These are phyloP conservation scores for Saccharomycopsis sp. DNA, from an alignment of 805 yeast genomes.

Conservation along the genomic window DNA sequence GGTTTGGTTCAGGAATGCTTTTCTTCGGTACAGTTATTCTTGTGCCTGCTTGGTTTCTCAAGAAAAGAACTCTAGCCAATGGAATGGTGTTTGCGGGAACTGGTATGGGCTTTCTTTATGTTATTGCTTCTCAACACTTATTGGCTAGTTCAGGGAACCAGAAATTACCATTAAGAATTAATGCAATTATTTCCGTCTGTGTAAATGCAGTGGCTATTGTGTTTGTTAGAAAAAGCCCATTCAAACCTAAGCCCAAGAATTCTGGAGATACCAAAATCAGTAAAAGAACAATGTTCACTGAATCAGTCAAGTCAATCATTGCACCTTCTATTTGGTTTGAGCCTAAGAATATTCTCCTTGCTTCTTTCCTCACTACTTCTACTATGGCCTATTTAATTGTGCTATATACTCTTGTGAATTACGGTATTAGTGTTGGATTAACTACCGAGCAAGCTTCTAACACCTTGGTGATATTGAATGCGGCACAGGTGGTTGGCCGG, in stretches of 20 bases:
- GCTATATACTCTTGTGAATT: slow-evolving; percentile 42
- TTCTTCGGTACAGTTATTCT: slow-evolving; percentile 46
- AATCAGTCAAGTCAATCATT: slow-evolving; percentile 32
- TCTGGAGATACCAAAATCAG: slow-evolving; percentile 20
- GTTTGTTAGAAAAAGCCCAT: slow-evolving; percentile 41
- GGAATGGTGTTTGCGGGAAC: slow-evolving; percentile 46
- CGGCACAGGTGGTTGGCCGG: slow-evolving; percentile 44
- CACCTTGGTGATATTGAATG: slow-evolving; percentile 39
- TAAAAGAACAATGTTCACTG: slow-evolving; percentile 21
- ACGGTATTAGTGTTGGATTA: slow-evolving; percentile 42
- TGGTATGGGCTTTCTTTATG: slow-evolving; percentile 42
- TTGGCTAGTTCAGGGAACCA: slow-evolving; percentile 37
- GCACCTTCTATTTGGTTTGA: slow-evolving; percentile 26
- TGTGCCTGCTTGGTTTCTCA: slow-evolving; percentile 50
- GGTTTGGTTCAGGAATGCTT: slow-evolving; percentile 43
- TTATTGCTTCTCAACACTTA: slow-evolving; percentile 37
- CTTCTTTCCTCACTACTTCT: slow-evolving; percentile 34
- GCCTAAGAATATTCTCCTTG: slow-evolving; percentile 28
- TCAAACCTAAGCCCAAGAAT: slow-evolving; percentile 23
- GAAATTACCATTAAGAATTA: slow-evolving; percentile 41
- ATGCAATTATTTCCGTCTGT: slow-evolving; percentile 36
- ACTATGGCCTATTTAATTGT: slow-evolving; percentile 38
- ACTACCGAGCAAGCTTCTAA: slow-evolving; percentile 37
- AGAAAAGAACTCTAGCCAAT: slow-evolving; percentile 41
- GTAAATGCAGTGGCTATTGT: slow-evolving; percentile 34